phyloP scores from a whole-genome alignment of 2,329 filamentous ascomycete genomes.

The Aspergillus sp. region DNA sequence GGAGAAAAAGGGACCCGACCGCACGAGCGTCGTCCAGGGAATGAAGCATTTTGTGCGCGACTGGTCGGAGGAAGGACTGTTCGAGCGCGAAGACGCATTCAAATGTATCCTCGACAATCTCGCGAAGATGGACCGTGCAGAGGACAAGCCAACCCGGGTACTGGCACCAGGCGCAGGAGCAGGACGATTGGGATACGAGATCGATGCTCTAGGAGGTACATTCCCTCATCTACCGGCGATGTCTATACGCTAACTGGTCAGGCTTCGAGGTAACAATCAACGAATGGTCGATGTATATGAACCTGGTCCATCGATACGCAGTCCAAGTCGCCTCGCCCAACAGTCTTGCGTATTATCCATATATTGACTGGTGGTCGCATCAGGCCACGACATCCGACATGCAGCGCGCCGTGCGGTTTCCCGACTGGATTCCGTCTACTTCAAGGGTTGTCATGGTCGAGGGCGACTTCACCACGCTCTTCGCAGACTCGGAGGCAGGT shows the following conservation, averaged over 20 bases:
- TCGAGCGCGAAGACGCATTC: conserved; percentile 47
- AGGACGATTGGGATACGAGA: conserved; percentile 54
- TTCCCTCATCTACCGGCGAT: background rate
- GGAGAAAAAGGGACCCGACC: conserved; percentile 42
- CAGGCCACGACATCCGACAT: conserved; percentile 52
- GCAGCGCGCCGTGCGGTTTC: conserved; percentile 48
- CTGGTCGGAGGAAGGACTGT: conserved; percentile 51
- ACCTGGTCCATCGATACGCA: conserved; percentile 54
- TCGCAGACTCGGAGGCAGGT: conserved; percentile 18
- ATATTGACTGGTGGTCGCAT: conserved; percentile 58
- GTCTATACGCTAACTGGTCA: conserved; percentile 10
- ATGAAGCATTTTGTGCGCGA: conserved; percentile 60
- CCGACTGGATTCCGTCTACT: conserved; percentile 40
- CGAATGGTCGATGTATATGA: conserved; percentile 61
- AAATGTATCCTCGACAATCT: conserved; percentile 34
- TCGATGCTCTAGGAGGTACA: conserved; percentile 44
- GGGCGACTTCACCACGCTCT: conserved; percentile 55
- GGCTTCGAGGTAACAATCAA: conserved; percentile 56
- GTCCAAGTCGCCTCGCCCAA: conserved; percentile 28
- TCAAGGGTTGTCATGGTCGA: conserved; percentile 46
- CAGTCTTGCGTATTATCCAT: conserved; percentile 46
- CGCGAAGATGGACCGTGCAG: conserved; percentile 3
- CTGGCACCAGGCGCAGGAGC: conserved; percentile 56
- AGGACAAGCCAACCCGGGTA: conserved; percentile 33
- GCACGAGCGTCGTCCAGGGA: conserved; percentile 52